Conservation (phyloP, 805 yeast species). For the Blastobotrys parvus region DNA sequence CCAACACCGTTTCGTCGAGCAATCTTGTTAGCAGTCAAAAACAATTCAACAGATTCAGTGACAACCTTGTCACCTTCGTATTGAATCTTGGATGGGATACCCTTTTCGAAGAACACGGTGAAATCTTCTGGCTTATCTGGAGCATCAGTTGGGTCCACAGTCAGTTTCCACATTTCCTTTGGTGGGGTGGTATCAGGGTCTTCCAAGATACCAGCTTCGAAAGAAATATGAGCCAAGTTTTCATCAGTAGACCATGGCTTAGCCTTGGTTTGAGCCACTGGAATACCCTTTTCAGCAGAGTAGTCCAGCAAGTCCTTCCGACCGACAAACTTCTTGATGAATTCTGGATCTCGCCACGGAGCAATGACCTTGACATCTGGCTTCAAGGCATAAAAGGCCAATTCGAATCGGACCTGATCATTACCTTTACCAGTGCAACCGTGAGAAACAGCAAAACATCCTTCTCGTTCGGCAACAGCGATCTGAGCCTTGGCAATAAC, state of each 20-base stretch:
- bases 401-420: constrained; percentile 97
- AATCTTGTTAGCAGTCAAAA: constrained; percentile 84
- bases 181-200: constrained; percentile 99
- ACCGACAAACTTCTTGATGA: constrained; percentile 94
- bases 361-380: constrained; percentile 96
- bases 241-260: constrained; percentile 99
- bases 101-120: constrained; percentile 71
- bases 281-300: constrained; percentile 85
- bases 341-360: constrained; percentile 98
- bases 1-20: constrained; percentile 99
- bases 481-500: constrained; percentile 98
- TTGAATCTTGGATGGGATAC: constrained; percentile 76
- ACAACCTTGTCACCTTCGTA: constrained; percentile 50
- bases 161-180: constrained; percentile 99
- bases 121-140: constrained; percentile 90
- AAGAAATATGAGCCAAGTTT: constrained; percentile 97
- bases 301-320: constrained; percentile 93
- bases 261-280: constrained; percentile 94
- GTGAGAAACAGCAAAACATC: constrained; percentile 97
- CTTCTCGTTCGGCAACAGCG: constrained; percentile 91
- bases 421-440: constrained; percentile 99
- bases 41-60: constrained; percentile 86
- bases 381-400: constrained; percentile 93
- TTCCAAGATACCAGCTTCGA: constrained; percentile 98
- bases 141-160: constrained; percentile 92